Percentiles rank a stretch among this genome's conserved stretches.
Conservation (phyloP, 2,329 filamentous ascomycete species). For the Hirsutella minnesotensis region DNA sequence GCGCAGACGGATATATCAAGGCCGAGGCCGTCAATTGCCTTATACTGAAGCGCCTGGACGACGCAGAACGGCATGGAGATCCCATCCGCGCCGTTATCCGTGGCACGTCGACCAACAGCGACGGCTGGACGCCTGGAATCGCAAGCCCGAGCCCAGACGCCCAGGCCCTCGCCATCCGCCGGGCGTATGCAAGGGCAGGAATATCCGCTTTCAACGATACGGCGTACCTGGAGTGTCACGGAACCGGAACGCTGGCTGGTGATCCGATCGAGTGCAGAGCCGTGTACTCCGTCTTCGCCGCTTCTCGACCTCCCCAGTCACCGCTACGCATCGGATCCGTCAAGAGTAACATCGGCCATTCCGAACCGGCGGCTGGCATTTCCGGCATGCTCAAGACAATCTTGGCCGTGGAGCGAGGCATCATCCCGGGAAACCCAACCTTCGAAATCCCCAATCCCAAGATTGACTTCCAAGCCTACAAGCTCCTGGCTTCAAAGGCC, state of each 20-base stretch:
- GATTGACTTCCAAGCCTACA: conserved; percentile 17
- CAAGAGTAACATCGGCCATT: conserved; percentile 30
- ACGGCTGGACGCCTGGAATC: conserved; percentile 30
- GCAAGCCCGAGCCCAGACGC: conserved; percentile 22
- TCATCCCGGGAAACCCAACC: conserved; percentile 20
- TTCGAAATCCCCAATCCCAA: conserved; percentile 10
- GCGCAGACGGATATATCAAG: conserved; percentile 37
- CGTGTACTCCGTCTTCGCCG: conserved; percentile 17
- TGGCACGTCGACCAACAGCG: conserved; percentile 22
- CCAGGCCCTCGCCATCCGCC: conserved; percentile 20
- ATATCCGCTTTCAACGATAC: conserved; percentile 14
- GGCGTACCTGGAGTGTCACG: conserved; percentile 25
- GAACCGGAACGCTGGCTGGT: conserved; percentile 25
- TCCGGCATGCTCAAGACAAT: conserved; percentile 29
- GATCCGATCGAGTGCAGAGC: conserved; percentile 23
- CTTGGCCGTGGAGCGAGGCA: conserved; percentile 24
- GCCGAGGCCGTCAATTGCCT: conserved; percentile 34
- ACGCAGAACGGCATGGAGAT: conserved; percentile 34
- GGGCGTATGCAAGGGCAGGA: conserved; percentile 15
- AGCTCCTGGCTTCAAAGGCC: conserved; percentile 17
- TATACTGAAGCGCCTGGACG: conserved; percentile 31
- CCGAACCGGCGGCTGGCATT: conserved; percentile 30
- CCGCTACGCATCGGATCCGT: conserved; percentile 18
- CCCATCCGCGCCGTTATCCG: conserved; percentile 27
- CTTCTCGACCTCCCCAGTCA: background rate